Percentiles rank a stretch among this genome's conserved stretches.
Evolutionary conservation across 192 early-diverging fungal genomes (phyloP).

Genomic region (Umbelopsis ramanniana): DNA sequence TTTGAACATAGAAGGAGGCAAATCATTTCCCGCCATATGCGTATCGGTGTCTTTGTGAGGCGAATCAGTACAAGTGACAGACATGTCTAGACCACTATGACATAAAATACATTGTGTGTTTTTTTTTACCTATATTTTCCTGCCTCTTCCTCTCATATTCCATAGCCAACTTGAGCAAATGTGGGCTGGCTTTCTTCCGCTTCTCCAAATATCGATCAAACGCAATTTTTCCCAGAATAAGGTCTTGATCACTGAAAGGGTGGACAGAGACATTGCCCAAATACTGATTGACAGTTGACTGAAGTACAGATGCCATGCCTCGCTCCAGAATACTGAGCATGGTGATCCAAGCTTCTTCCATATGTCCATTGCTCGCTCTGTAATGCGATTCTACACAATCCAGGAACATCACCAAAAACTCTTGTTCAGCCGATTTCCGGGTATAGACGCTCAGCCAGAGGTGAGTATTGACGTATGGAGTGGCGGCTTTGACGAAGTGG

Average conservation of each 20-base stretch:
- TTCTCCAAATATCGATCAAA: background rate
- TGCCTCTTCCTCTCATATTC: background rate
- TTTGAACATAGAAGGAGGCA: background rate
- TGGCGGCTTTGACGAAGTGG: conserved; percentile 25
- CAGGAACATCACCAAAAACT: background rate
- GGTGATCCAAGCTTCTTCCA: background rate
- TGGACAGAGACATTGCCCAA: conserved; percentile 19
- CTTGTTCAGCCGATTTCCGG: background rate
- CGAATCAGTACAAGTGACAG: no score
- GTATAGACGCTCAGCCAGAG: background rate
- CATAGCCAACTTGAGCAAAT: background rate
- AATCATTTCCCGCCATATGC: background rate
- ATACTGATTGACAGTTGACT: conserved; percentile 15
- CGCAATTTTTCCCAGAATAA: conserved; percentile 20
- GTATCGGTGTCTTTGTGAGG: background rate
- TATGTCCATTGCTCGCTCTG: background rate
- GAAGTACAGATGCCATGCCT: background rate
- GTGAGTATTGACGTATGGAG: conserved; percentile 3
- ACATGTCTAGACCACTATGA: no score
- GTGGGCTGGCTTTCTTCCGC: background rate
- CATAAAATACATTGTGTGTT: no score
- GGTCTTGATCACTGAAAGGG: conserved; percentile 24
- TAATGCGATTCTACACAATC: background rate
- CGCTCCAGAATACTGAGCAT: conserved; percentile 17
- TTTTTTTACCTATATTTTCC: background rate